Evolutionary conservation across 2,329 filamentous ascomycete genomes (phyloP).

Genomic region (Amphichorda felina): DNA sequence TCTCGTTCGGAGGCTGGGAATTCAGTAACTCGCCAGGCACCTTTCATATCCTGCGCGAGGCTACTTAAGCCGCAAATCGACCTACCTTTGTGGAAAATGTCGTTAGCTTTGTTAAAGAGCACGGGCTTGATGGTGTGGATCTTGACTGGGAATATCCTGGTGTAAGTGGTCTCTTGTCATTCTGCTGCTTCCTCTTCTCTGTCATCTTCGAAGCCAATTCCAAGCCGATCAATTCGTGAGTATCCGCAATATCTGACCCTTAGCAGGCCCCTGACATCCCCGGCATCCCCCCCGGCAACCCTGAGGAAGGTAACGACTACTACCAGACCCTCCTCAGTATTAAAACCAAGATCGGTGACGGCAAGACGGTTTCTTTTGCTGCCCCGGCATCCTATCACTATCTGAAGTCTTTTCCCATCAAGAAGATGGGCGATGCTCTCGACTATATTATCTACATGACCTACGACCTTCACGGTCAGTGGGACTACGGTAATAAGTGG

Average conservation of each 20-base stretch:
- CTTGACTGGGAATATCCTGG: slow-evolving; percentile 35
- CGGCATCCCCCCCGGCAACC: slow-evolving; percentile 10
- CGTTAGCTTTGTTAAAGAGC: slow-evolving; percentile 23
- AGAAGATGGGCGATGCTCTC: slow-evolving; percentile 13
- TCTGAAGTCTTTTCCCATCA: slow-evolving; percentile 20
- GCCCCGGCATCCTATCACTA: slow-evolving; percentile 27
- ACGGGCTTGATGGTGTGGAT: slow-evolving; percentile 29
- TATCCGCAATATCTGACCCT: not conserved
- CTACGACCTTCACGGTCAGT: slow-evolving; percentile 19
- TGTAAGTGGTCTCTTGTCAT: too few species aligned
- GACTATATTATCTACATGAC: slow-evolving; percentile 22
- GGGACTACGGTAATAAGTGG: slow-evolving; percentile 15
- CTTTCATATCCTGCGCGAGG: slow-evolving; percentile 16
- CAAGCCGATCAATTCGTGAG: too few species aligned
- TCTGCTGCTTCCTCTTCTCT: too few species aligned
- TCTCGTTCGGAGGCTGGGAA: slow-evolving; percentile 23
- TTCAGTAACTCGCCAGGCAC: slow-evolving; percentile 14
- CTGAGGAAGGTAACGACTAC: slow-evolving; percentile 15
- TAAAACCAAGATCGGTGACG: slow-evolving; percentile 13
- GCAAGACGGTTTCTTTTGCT: slow-evolving; percentile 21
- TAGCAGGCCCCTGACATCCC: slow-evolving; percentile 11
- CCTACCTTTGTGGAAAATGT: slow-evolving; percentile 22
- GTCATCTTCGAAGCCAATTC: not conserved
- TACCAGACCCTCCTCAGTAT: slow-evolving; percentile 20
- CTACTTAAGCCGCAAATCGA: slow-evolving; percentile 20